Evolutionary conservation across 768 basidiomycete species (phyloP).

Genomic region (Leucosporidium creatinivorum): DNA sequence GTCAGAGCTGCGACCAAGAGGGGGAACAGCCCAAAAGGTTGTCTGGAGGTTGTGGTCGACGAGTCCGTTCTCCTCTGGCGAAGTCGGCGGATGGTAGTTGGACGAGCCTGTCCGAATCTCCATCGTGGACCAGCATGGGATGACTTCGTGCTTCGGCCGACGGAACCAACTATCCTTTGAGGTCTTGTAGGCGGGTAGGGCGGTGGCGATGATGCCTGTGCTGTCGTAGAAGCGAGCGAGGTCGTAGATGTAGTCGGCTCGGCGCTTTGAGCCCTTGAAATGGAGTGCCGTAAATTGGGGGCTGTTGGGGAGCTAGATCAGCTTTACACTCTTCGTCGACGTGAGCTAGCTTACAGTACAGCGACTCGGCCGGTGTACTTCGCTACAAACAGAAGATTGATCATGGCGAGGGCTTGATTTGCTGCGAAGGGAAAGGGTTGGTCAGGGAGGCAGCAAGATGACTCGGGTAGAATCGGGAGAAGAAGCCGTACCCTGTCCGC

Average conservation of each 20-base stretch:
- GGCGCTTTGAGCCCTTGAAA: conserved; percentile 13
- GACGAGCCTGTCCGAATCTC: conserved; percentile 15
- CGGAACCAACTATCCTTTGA: not conserved
- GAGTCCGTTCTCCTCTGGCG: conserved; percentile 4
- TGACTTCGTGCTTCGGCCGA: conserved; percentile 9
- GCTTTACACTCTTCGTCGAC: too few relatives aligned
- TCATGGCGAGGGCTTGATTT: conserved; percentile 28
- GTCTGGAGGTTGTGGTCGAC: conserved; percentile 22
- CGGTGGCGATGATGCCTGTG: conserved; percentile 23
- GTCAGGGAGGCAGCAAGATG: too few relatives aligned
- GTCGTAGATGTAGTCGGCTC: conserved; percentile 25
- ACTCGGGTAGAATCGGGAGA: too few relatives aligned
- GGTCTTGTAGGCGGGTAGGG: conserved; percentile 14
- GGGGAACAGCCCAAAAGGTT: conserved; percentile 25
- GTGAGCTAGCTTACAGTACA: conserved; percentile 18
- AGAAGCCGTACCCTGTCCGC: too few relatives aligned
- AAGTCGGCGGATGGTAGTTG: conserved; percentile 10
- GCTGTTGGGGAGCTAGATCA: not conserved
- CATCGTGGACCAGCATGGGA: conserved; percentile 31
- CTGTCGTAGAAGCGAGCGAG: conserved; percentile 23
- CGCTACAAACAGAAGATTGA: conserved; percentile 25
- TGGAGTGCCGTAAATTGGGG: conserved; percentile 23
- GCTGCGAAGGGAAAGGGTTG: conserved; percentile 5
- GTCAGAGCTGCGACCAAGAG: conserved; percentile 8
- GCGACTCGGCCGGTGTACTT: conserved; percentile 27